Percentiles rank a stretch among this genome's conserved stretches.
phyloP scores from a whole-genome alignment of 495 filamentous ascomycete species.

The Aspergillus mulundensis region DNA sequence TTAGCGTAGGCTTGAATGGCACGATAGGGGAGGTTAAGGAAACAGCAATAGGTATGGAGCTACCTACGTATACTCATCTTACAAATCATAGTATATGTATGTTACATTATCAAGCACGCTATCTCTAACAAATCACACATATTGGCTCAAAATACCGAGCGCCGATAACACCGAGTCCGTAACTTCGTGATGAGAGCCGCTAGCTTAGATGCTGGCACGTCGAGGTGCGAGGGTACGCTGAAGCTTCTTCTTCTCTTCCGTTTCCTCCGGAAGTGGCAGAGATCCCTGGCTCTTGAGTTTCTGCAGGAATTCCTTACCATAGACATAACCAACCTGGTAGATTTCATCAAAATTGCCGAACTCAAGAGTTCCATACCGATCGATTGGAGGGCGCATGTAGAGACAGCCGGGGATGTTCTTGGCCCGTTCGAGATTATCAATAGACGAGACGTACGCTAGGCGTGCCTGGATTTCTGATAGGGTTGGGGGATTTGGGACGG shows the following conservation, averaged over 20 bases:
- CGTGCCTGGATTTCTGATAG: slow-evolving; percentile 93
- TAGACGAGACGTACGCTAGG: slow-evolving; percentile 87
- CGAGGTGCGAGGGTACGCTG: slow-evolving; percentile 91
- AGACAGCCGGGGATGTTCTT: slow-evolving; percentile 83
- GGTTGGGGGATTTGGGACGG: slow-evolving; percentile 84
- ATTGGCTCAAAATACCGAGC: background rate
- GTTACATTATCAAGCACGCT: background rate
- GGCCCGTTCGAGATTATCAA: slow-evolving; percentile 89
- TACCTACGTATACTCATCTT: too few species aligned
- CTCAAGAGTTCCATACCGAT: slow-evolving; percentile 88
- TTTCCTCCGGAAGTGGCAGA: slow-evolving; percentile 61
- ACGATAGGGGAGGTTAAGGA: too few species aligned
- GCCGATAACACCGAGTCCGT: background rate
- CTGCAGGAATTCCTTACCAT: slow-evolving; percentile 72
- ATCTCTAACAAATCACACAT: background rate
- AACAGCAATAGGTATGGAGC: too few species aligned
- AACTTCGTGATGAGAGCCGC: background rate
- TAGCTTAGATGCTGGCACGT: slow-evolving; percentile 69
- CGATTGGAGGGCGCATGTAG: slow-evolving; percentile 94
- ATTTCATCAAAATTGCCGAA: slow-evolving; percentile 98
- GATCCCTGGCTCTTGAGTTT: slow-evolving; percentile 71
- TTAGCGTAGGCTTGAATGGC: too few species aligned
- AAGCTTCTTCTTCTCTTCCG: slow-evolving; percentile 82
- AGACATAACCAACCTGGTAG: slow-evolving; percentile 80
- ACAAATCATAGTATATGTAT: too few species aligned